phyloP scores from a whole-genome alignment of 768 basidiomycete species.

The Hemileccinum impolitum region DNA sequence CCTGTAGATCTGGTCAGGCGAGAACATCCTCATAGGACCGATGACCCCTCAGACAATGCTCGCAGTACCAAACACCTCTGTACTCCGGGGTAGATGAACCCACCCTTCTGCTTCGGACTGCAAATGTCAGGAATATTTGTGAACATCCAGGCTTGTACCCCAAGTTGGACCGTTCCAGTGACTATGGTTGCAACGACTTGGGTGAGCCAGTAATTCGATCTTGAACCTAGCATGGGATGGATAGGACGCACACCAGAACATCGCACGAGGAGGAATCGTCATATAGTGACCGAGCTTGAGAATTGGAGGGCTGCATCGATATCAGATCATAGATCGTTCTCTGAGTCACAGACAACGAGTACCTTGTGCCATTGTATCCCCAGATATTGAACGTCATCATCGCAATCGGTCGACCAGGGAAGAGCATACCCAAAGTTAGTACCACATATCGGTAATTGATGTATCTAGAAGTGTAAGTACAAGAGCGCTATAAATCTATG shows the following conservation, averaged over 20 bases:
- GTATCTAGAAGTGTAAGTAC: too few species aligned
- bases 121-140: conserved; percentile 37
- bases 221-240: background rate
- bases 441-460: too few species aligned
- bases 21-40: conserved; percentile 72
- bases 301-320: conserved; percentile 49
- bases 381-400: conserved; percentile 82
- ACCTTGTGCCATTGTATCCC: conserved; percentile 60
- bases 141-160: conserved; percentile 63
- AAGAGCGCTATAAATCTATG: too few species aligned
- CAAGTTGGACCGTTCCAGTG: conserved; percentile 64
- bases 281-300: conserved; percentile 77
- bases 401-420: conserved; percentile 65
- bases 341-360: background rate
- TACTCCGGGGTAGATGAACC: conserved; percentile 69
- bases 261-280: conserved; percentile 62
- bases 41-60: conserved; percentile 82
- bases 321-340: background rate
- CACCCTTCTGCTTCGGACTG: conserved; percentile 33
- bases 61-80: conserved; percentile 76
- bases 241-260: conserved; percentile 49
- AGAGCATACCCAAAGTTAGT: conserved; percentile 52
- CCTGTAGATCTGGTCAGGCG: conserved; percentile 57
- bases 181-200: conserved; percentile 64
- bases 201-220: background rate